Base-by-base conservation (phyloP, 2,329 filamentous ascomycete species). In the Colletotrichum trifolii region DNA sequence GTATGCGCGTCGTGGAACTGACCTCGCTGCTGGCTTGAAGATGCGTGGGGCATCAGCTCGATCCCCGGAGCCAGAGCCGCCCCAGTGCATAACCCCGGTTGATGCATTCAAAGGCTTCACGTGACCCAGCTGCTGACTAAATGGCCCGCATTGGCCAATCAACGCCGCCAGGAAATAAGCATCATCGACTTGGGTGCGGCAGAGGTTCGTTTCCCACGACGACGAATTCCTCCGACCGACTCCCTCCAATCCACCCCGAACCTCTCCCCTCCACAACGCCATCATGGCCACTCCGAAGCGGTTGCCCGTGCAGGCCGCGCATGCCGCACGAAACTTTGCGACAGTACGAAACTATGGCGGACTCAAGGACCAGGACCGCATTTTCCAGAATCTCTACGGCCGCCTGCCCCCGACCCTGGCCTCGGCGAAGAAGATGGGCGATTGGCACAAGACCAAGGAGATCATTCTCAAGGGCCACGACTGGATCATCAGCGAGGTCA, bases 401-500 rank as follows among this genome's bases (percentile, higher is more conserved):
- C 93, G 96, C 77, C 93, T 93, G 82, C 94, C 93, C 56, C 87
- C 94, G 68, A 94, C 97, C 79, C 83, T 99, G 72, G 95, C 96
- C 85, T 93, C 89, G 76, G 94, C 96, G 58, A 94, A 93, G 90
- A 97, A 97, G 83, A 97, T 97, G 86, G 96, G 96, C 73, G 96
- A 98, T 80, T 99, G 96, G 96, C 89, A 99, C 85, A 97, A 96
- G 87, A 99, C 96, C 60, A 99, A 99, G 87, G 96, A 99, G 79
- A 99, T 99, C 64, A 81, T 99, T 65, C 82, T 93, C 72, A 99
- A 99, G 86, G 96, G 96, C 61, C 93, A 99, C 81, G 95, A 99
- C 74, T 99, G 96, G 92, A 96, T 99, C 79, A 98, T 99, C 75
- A 91, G 91, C 71, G 96, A 99, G 82, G 88, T 99, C 82, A 99